Base-by-base conservation (phyloP, 108 stramenopile genomes). In the Nannochloropsis salina region DNA sequence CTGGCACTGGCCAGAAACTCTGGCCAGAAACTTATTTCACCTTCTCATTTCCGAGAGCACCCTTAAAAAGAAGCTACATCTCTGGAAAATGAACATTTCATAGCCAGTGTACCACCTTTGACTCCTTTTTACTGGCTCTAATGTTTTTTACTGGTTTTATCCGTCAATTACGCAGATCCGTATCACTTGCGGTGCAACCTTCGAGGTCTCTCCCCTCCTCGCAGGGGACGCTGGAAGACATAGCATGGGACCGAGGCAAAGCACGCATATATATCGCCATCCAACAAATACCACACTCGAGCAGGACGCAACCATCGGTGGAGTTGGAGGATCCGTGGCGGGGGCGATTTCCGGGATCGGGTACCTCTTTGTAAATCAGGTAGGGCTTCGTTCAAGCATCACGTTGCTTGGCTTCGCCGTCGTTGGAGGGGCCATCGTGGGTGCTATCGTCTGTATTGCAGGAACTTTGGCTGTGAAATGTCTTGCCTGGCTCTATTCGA, bases 241-340 rank as follows among this genome's bases (percentile, higher is more conserved):
- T 31, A 31, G 31, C 31, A 74, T 74, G 61, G 61, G 61, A 74
- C 20, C 61, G 20, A 74, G 61, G 61, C 61, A 74, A 4, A 74
- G 61, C 61, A 15, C 15, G 2, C 61, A 74, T n/a, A 15, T 15
- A n/a, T 74, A 74, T n/a, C 15, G 61, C 2, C 61, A 74, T 74
- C 61, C 61, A 15, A 74, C 61, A 15, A 74, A 74, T n/a, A 74
- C 61, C 61, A 74, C 61, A 15, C n/a, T 74, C 61, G 61, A 74
- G 61, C 61, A 74, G n/a, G 61, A 74, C n/a, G 61, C 61, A n/a
- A n/a, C n/a, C 61, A 74, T 74, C n/a, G 61, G 61, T 3, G 61
- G 61, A 8, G 6, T n/a, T n/a, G 61, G 61, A 15, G 61, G 61
- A 6, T 15, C 61, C 15, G 61, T 74, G 20, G 20, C n/a, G 3